Evolutionary conservation across 352 stramenopile genomes (phyloP), one percentile per base, ranked within the genome.

Genomic region (Phytopythium litorale): DNA sequence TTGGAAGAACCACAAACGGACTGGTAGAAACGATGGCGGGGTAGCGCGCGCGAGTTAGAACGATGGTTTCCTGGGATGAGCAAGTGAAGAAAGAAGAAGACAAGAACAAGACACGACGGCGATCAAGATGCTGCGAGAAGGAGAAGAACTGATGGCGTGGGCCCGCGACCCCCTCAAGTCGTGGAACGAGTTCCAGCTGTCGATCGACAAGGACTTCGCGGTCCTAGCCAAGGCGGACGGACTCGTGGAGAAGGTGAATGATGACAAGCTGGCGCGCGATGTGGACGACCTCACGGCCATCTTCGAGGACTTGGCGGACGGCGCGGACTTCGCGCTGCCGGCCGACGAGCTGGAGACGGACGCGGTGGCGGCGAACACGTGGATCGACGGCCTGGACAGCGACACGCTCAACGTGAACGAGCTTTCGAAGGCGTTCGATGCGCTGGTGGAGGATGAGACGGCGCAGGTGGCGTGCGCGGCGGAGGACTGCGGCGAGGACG

Each of bases 31-130:
- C 74, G 76, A 92, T 88, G 80, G 70, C 71, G 73, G 76, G 71
- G 75, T 85, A 81, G 72, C 73, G 77, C 81, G 72, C 71, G 72
- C 71, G 75, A 21, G 75, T 84, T 89, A 84, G 80, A 73, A 92
- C 73, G 71, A 92, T 92, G 82, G 80, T 83, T 85, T 81, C 82
- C 82, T 79, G 69, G 65, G 76, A 88, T 89, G 78, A 88, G 75
- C 63, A 85, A 81, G 71, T 87, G 65, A 89, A 87, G 62, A 70
- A 71, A 81, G 66, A 89, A 85, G 70, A 86, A 70, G 76, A 86
- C 65, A 82, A 85, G 58, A 56, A 66, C 56, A 76, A 75, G 64
- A 74, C 64, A 70, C 53, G 63, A 60, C 72, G 48, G 70, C 58
- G 21, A 70, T 68, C 49, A 74, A 67, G 35, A 91, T 91, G 82